Base-by-base conservation (phyloP, 371 early-diverging fungal genomes). In the Scutellospora calospora region DNA sequence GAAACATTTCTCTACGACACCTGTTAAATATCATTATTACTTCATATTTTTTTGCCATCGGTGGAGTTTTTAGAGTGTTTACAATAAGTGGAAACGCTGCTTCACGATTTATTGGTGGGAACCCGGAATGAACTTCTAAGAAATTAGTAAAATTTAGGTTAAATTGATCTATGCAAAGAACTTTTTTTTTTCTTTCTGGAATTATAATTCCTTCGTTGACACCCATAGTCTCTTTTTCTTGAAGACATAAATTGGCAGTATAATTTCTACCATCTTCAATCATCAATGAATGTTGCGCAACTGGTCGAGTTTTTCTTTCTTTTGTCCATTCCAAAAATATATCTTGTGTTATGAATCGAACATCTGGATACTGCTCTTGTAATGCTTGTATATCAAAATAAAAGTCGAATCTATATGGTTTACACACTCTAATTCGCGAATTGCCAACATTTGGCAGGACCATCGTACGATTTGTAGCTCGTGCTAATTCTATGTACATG, bases 311-410 rank as follows among this genome's bases (percentile, higher is more conserved):
- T 68, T 20, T 60, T 27, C 57, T 38, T 59, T 57, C 51, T 78
- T 54, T 62, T n/a, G 41, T 35, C 82, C 82, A 81, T 12, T 35
- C 1, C 29, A 18, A 52, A 59, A 81, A 76, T 18, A 78, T 71
- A n/a, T 35, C 9, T 68, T 81, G 82, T 9, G 79, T 79, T 38
- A 81, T 81, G 27, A 77, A 65, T 20, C 29, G 49, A 11, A 79
- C 16, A 25, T 33, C 33, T 3, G 79, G 57, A 25, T 35, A 51
- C 2, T 51, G 29, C 16, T 65, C 3, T 31, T 60, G 16, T 33
- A 77, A 29, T 65, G 18, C 14, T n/a, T 65, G 38, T 9, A 60
- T 35, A 18, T 83, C 31, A 60, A 54, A 81, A 78, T 81, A 81
- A 62, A 62, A 71, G n/a, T 49, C 68, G n/a, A 81, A 79, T 14